Evolutionary conservation across 495 filamentous ascomycete species (phyloP).

Genomic region (Penicillium riverlandense): DNA sequence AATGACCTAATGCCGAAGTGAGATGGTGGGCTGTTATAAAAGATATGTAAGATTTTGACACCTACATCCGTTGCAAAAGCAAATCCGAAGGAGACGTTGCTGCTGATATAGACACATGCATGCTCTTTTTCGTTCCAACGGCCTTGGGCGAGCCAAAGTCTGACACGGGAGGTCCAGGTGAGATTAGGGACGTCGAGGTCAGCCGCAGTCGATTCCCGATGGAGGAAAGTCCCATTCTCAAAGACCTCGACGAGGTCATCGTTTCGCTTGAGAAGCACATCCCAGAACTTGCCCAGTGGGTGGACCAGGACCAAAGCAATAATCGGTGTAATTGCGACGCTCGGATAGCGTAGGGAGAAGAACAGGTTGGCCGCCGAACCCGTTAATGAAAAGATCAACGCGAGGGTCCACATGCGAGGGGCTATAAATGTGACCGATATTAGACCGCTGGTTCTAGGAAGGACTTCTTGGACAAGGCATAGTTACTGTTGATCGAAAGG

Average conservation of each 20-base stretch:
- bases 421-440: slow-evolving; percentile 15
- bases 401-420: slow-evolving; percentile 78
- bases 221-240: slow-evolving; percentile 33
- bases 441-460: too few species aligned
- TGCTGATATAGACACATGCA: slow-evolving; percentile 79
- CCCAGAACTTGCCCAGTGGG: slow-evolving; percentile 73
- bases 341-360: slow-evolving; percentile 78
- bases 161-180: slow-evolving; percentile 20
- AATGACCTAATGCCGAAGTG: slow-evolving; percentile 34
- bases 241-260: slow-evolving; percentile 48
- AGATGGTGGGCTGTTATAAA: too few species aligned
- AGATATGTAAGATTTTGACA: not conserved
- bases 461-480: not conserved
- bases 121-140: slow-evolving; percentile 85
- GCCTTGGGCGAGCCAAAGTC: slow-evolving; percentile 72
- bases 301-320: slow-evolving; percentile 78
- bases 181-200: slow-evolving; percentile 7
- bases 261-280: slow-evolving; percentile 53
- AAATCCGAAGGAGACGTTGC: slow-evolving; percentile 87
- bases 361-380: slow-evolving; percentile 81
- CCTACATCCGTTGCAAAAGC: slow-evolving; percentile 57
- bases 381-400: slow-evolving; percentile 67
- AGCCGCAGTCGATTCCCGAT: slow-evolving; percentile 10
- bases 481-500: slow-evolving; percentile 64
- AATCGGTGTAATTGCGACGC: slow-evolving; percentile 76